Evolutionary conservation across 2,329 filamentous ascomycete genomes (phyloP), one percentile per base, ranked within the genome.

Genomic region (Venturia asperata): DNA sequence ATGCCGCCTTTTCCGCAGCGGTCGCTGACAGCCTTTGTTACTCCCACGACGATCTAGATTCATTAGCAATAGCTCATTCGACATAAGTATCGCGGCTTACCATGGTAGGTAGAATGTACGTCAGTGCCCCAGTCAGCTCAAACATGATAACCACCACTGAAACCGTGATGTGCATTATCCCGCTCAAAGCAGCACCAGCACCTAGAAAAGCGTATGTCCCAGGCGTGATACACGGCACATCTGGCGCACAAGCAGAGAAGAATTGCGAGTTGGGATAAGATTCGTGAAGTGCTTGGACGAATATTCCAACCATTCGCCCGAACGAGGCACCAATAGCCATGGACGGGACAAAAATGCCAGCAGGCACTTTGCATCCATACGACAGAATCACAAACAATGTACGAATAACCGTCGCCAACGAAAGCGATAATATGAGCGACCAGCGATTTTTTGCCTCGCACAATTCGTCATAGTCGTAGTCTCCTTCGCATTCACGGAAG

Each of bases 61-160:
- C 3, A 39, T 47, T 52, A 49, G 30, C 52, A 63, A 17, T 3
- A n/a, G 34, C 6, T 3, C 37, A 4, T 21, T 41, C 11, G n/a
- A 13, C 1, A 62, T 45, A 21, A 42, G 7, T 45, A 24, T 34
- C 1, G 42, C 15, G 34, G 71, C 79, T 67, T 72, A 83, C 81
- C 94, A 99, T 99, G 17, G 93, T 97, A 0, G 94, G 94, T 37
- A 99, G 80, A 69, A 99, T 97, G 73, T 99, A 99, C 1, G 92
- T 96, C 37, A 99, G 83, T 1, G 94, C 94, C 63, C 94, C 94
- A 0, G 94, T 99, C 65, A 99, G 87, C 79, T 99, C 94, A 73
- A 99, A 99, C 89, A 97, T 97, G 76, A 99, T 99, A 72, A 99
- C 94, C 1, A 97, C 93, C 11, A 99, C 92, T 0, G 92, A 95